A percentile compares a stretch with the other conserved stretches of the same genome.
These are phyloP conservation scores for Endogone sp. DNA, from an alignment of 192 early-diverging fungal genomes.

Conservation along the genomic window DNA sequence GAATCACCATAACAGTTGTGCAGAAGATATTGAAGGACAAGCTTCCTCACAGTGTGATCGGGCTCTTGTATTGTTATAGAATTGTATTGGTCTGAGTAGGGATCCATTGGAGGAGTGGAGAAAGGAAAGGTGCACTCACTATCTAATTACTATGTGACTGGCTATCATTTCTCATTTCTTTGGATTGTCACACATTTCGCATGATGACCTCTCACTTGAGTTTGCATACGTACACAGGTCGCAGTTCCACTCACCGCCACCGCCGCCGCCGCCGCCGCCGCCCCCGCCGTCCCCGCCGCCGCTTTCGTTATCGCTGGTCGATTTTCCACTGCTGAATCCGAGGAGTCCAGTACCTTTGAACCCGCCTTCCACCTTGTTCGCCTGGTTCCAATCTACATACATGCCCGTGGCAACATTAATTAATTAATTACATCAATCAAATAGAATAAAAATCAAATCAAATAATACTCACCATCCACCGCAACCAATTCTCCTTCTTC, in stretches of 20 bases:
- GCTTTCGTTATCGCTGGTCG: too few relatives aligned
- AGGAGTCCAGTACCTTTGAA: not conserved
- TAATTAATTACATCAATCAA: too few relatives aligned
- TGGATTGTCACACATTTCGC: not conserved
- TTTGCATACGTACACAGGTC: not conserved
- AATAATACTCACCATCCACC: slow-evolving; percentile 17
- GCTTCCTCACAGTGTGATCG: slow-evolving; percentile 16
- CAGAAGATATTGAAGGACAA: slow-evolving; percentile 63
- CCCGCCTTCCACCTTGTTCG: not conserved
- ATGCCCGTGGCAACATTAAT: too few relatives aligned
- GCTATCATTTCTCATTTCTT: too few relatives aligned
- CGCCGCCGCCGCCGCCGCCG: too few relatives aligned
- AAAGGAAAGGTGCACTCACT: not conserved
- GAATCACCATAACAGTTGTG: slow-evolving; percentile 67
- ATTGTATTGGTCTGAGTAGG: not conserved
- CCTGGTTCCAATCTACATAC: not conserved
- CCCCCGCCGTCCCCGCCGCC: too few relatives aligned
- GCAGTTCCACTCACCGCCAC: not conserved
- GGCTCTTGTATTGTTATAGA: not conserved
- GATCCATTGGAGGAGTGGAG: not conserved
- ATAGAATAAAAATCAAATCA: too few relatives aligned
- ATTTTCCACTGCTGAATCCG: not conserved
- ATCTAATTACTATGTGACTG: too few relatives aligned
- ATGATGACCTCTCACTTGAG: not conserved
- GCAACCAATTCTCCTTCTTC: slow-evolving; percentile 10